phyloP scores from a whole-genome alignment of 306 rosid species.

The Quercus ilex region DNA sequence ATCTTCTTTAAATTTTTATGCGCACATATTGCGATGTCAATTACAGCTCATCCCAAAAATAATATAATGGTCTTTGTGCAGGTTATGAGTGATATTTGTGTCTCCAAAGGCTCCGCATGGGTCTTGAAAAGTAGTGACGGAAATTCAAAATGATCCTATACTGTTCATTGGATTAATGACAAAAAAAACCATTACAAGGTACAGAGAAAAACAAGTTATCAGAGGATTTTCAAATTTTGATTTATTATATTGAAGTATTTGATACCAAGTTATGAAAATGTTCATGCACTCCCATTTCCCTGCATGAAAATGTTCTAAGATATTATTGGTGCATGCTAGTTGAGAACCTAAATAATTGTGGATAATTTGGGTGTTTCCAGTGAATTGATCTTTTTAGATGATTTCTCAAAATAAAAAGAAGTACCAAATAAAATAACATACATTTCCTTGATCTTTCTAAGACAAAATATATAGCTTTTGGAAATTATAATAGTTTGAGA shows the following conservation, averaged over 20 bases:
- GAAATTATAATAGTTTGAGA: neutral
- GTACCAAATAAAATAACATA: neutral
- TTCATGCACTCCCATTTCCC: neutral
- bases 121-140: conserved; percentile 64
- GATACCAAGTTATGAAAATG: neutral
- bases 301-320: neutral
- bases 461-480: neutral
- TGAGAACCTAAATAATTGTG: neutral
- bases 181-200: neutral
- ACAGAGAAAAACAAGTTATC: neutral
- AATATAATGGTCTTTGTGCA: conserved; percentile 27
- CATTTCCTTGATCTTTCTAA: neutral
- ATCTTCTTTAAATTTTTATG: neutral
- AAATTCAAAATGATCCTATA: conserved; percentile 26
- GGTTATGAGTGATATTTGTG: conserved; percentile 79
- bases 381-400: neutral
- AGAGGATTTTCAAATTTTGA: neutral
- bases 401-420: neutral
- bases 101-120: conserved; percentile 66
- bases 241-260: neutral
- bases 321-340: neutral
- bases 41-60: neutral
- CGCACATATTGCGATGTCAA: neutral
- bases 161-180: neutral
- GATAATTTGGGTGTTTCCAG: neutral